phyloP scores from a whole-genome alignment of 2,329 filamentous ascomycete genomes.

The Botrytis pseudocinerea region DNA sequence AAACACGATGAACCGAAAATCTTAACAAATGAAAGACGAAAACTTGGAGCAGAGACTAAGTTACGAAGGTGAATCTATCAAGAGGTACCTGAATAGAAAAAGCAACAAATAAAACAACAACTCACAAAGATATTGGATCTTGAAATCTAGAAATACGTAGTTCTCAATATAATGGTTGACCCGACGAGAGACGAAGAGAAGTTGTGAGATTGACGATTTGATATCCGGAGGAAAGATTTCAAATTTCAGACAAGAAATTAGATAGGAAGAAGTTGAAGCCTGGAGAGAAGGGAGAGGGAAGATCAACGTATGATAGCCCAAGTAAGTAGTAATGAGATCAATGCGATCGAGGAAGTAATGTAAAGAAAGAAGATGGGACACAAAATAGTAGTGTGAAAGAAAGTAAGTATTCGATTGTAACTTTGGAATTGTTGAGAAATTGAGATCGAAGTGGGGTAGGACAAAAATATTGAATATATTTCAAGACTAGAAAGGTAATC shows the following conservation, averaged over 20 bases:
- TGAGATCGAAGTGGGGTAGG: not conserved
- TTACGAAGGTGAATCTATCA: not conserved
- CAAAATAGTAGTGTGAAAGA: not conserved
- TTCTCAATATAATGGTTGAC: not conserved
- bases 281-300: not conserved
- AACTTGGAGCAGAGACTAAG: not conserved
- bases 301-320: no score
- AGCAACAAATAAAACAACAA: not conserved
- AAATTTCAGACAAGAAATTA: not conserved
- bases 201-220: not conserved
- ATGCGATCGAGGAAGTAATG: not conserved
- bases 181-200: not conserved
- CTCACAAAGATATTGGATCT: not conserved
- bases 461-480: not conserved
- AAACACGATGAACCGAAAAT: conserved; percentile 6
- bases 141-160: not conserved
- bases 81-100: not conserved
- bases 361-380: not conserved
- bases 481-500: not conserved
- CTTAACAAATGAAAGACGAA: not conserved
- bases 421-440: not conserved
- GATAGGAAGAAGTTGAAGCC: not conserved
- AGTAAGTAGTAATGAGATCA: not conserved
- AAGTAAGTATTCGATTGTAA: not conserved
- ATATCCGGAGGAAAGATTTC: not conserved